A percentile compares a stretch with the other conserved stretches of the same genome.
phyloP scores from a whole-genome alignment of 768 basidiomycete species.

The Boletus fagicola region DNA sequence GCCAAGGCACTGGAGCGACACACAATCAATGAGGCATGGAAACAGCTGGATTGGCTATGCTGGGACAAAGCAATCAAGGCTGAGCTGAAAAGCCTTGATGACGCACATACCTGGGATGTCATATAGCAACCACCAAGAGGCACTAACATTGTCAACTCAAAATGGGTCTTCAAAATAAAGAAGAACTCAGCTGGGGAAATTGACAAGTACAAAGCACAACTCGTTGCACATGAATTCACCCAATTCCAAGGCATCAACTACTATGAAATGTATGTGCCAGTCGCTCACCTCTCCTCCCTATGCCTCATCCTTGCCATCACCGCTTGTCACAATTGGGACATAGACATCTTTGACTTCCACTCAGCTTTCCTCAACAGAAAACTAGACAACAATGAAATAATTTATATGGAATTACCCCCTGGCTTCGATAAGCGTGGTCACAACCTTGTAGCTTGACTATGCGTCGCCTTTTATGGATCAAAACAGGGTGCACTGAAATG shows the following conservation, averaged over 20 bases:
- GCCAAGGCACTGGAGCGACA: background rate
- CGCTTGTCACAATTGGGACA: no score
- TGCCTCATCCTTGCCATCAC: background rate
- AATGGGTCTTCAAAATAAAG: background rate
- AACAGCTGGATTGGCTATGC: background rate
- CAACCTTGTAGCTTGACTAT: no score
- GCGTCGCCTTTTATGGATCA: no score
- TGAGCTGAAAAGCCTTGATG: background rate
- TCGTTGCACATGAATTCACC: background rate
- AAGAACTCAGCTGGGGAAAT: background rate
- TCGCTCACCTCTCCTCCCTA: background rate
- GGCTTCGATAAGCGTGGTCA: no score
- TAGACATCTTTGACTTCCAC: background rate
- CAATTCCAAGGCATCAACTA: background rate
- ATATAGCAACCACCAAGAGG: background rate
- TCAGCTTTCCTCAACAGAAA: no score
- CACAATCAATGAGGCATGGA: background rate
- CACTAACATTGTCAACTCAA: background rate
- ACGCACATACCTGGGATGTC: background rate
- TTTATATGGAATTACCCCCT: no score
- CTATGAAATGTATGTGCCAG: background rate
- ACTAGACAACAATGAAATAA: no score
- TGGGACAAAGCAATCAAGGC: background rate
- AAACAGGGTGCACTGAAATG: no score
- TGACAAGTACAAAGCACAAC: background rate